Evolutionary conservation across 305 asterid species (phyloP).

Genomic region (Coffea humblotiana): DNA sequence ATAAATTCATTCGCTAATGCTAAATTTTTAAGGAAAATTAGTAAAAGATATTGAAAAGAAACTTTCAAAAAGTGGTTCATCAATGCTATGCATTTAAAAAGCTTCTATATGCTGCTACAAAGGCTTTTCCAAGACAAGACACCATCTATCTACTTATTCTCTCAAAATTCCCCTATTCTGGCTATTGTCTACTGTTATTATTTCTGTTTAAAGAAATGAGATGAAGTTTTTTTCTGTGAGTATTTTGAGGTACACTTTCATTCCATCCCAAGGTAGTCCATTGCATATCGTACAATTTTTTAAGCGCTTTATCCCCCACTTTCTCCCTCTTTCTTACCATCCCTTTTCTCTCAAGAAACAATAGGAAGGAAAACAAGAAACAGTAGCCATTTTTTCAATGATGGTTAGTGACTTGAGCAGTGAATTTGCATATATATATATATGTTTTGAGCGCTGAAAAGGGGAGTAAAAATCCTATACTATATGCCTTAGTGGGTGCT

Average conservation of each 20-base stretch:
- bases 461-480: too few species aligned
- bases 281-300: background rate
- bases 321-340: background rate
- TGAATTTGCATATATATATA: too few species aligned
- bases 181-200: background rate
- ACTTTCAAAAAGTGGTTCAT: slow-evolving; percentile 7
- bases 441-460: too few species aligned
- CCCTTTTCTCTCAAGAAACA: background rate
- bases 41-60: slow-evolving; percentile 1
- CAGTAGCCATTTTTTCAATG: too few species aligned
- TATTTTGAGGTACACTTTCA: background rate
- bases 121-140: slow-evolving; percentile 7
- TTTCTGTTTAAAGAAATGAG: background rate
- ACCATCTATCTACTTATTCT: background rate
- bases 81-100: background rate
- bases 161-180: background rate
- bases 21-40: background rate
- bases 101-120: background rate
- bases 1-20: slow-evolving; percentile 10
- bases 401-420: too few species aligned
- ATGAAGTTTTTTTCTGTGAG: too few species aligned
- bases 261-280: background rate
- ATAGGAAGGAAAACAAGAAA: too few species aligned
- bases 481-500: too few species aligned
- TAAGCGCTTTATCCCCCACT: background rate